Percentiles rank a stretch among this genome's conserved stretches.
phyloP scores from a whole-genome alignment of 2,329 filamentous ascomycete genomes.

The Colletotrichum lindemuthianum region DNA sequence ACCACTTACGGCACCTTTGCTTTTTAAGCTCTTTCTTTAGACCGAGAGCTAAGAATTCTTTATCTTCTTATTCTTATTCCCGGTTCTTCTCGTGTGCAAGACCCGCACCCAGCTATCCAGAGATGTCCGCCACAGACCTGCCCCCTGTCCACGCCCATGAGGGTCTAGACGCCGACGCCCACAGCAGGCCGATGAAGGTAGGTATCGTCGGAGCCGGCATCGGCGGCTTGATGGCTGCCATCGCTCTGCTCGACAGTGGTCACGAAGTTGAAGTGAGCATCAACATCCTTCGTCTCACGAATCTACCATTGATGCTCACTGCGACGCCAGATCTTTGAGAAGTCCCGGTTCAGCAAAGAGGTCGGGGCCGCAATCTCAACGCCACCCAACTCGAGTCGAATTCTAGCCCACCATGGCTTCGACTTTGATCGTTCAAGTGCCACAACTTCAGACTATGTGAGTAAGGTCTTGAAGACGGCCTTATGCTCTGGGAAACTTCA shows the following conservation, averaged over 20 bases:
- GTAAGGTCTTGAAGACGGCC: not conserved
- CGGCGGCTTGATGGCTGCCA: constrained; percentile 5
- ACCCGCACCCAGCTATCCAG: no score
- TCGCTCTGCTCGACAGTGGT: constrained; percentile 2
- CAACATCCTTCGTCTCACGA: not conserved
- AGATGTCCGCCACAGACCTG: not conserved
- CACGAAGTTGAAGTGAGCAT: constrained; percentile 1
- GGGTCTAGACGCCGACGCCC: no score
- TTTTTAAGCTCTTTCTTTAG: no score
- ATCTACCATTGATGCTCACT: not conserved
- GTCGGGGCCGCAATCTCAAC: constrained; percentile 1
- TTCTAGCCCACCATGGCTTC: not conserved
- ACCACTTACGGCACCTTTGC: not conserved
- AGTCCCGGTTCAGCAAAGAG: constrained; percentile 3
- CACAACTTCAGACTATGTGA: not conserved
- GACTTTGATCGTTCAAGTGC: constrained; percentile 2
- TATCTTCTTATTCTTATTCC: no score
- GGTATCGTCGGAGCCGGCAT: constrained; percentile 7
- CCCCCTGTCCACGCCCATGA: no score
- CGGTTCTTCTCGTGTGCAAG: no score
- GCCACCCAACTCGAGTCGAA: constrained; percentile 4
- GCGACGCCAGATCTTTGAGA: constrained; percentile 2
- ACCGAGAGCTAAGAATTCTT: no score
- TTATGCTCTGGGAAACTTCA: not conserved
- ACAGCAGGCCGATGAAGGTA: not conserved